These are phyloP conservation scores for Russula sp. DNA, from an alignment of 768 basidiomycete genomes.

Conservation along the genomic window DNA sequence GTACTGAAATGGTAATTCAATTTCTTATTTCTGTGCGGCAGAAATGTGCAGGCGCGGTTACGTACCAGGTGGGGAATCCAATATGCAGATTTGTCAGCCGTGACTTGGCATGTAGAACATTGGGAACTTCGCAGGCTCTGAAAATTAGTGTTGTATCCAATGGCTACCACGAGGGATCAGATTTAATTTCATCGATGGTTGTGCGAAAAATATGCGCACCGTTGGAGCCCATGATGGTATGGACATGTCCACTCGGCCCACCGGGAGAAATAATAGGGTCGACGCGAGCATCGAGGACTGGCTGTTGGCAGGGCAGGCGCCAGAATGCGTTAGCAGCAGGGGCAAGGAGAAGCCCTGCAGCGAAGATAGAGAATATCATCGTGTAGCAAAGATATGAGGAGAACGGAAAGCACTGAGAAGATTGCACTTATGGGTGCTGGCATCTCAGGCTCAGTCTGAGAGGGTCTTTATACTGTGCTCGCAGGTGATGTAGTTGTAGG, in stretches of 20 bases:
- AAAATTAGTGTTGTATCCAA: constrained; percentile 11
- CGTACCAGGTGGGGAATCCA: constrained; percentile 17
- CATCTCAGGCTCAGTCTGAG: background rate
- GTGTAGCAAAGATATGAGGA: background rate
- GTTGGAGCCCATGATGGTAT: constrained; percentile 18
- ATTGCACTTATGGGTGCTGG: constrained; percentile 9
- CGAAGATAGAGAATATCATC: constrained; percentile 11
- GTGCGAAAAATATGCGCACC: background rate
- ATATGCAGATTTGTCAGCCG: constrained; percentile 18
- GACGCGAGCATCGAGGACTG: constrained; percentile 11
- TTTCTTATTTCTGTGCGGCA: background rate
- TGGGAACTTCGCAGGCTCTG: constrained; percentile 7
- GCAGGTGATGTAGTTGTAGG: constrained; percentile 2
- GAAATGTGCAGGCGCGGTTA: background rate
- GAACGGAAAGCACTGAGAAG: background rate
- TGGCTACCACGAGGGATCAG: constrained; percentile 1
- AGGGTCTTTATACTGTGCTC: constrained; percentile 8
- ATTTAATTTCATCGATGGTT: background rate
- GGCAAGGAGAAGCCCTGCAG: constrained; percentile 3
- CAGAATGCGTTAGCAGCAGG: constrained; percentile 13
- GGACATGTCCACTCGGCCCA: constrained; percentile 6
- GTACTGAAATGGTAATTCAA: constrained; percentile 11
- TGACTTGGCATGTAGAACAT: constrained; percentile 19
- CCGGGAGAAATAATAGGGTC: constrained; percentile 18
- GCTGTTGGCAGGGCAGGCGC: constrained; percentile 12